Base-by-base conservation (phyloP, 805 yeast species). In the Yamadazyma scolyti region DNA sequence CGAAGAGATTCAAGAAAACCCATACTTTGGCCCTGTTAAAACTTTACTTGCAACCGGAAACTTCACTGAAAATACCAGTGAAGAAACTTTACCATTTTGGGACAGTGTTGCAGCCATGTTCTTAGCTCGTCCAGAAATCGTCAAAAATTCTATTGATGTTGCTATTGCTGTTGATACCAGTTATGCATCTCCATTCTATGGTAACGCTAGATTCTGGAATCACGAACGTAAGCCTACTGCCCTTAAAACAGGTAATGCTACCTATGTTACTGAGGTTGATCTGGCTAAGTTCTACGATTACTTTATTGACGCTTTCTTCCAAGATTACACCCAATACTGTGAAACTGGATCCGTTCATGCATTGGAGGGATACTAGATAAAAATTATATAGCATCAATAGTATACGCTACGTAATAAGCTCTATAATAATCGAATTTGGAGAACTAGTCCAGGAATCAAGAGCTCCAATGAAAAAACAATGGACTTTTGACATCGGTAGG, bases 151-250 rank as follows among this genome's bases (percentile, higher is more conserved):
- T 16, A 48, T 52, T 13, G 50, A 58, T 17, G 54, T 57, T 29
- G 36, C 47, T 20, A 52, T 50, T 30, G 60, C 65, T 9, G 65
- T 63, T 29, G 69, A 62, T 41, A 63, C 68, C 19, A 38, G 64
- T 4, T 65, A 48, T 42, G 48, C 56, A 42, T 61, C 68, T 27
- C 70, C 69, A 46, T 63, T 58, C 48, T 65, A 65, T 39, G 69
- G 70, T 22, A 50, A 45, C 37, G 42, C 61, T 38, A 57, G 68
- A 49, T 44, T 61, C 36, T 60, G 61, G 61, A 57, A 58, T 31
- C 41, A 47, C 17, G 61, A 61, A 17, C 53, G 51, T 33, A 63
- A 62, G n/a, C 68, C 71, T 31, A 42, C 32, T 1, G 61, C 57
- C 24, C 42, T 42, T 25, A 46, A 44, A 32, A 48, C 54, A 13